phyloP scores from a whole-genome alignment of 2,329 filamentous ascomycete genomes.

The Coniosporium tulheliwenetii region DNA sequence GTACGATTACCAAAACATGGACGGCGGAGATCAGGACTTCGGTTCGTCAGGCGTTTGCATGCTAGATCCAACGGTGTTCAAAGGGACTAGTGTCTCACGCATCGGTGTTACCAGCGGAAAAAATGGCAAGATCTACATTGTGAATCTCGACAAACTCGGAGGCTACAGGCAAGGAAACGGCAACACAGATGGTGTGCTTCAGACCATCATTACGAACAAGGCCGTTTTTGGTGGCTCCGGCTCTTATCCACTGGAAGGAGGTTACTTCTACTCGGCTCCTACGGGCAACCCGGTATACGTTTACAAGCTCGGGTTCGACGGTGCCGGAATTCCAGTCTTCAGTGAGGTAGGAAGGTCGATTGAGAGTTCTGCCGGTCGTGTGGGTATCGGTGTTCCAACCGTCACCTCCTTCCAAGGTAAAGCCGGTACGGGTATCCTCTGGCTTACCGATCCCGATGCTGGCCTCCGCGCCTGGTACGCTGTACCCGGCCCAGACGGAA shows the following conservation, averaged over 20 bases:
- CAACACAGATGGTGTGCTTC: conserved; percentile 9
- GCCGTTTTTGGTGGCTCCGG: conserved; percentile 11
- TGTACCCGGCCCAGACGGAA: conserved; percentile 20
- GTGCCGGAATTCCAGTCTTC: conserved; percentile 10
- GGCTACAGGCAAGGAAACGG: conserved; percentile 10
- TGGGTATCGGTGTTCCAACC: conserved; percentile 18
- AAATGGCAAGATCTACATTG: conserved; percentile 13
- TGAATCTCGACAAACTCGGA: conserved; percentile 10
- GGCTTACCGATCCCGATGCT: conserved; percentile 23
- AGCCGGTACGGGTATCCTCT: conserved; percentile 22
- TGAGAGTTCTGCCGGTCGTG: conserved; percentile 10
- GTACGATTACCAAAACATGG: conserved; percentile 32
- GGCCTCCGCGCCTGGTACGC: conserved; percentile 25
- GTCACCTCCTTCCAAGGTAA: conserved; percentile 21
- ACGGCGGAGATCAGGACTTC: conserved; percentile 35
- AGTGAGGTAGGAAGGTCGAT: conserved; percentile 13
- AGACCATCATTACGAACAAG: conserved; percentile 9
- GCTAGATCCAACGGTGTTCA: conserved; percentile 8
- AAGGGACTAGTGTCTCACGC: conserved; percentile 7
- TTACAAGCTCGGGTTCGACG: conserved; percentile 12
- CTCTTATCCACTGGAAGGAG: conserved; percentile 12
- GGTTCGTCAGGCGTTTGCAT: conserved; percentile 11
- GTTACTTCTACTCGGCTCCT: conserved; percentile 15
- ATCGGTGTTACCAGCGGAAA: conserved; percentile 15
- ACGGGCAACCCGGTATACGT: conserved; percentile 13